These are phyloP conservation scores for Acanthamoeba lenticulata DNA, from an alignment of 208 protist species.

Conservation along the genomic window DNA sequence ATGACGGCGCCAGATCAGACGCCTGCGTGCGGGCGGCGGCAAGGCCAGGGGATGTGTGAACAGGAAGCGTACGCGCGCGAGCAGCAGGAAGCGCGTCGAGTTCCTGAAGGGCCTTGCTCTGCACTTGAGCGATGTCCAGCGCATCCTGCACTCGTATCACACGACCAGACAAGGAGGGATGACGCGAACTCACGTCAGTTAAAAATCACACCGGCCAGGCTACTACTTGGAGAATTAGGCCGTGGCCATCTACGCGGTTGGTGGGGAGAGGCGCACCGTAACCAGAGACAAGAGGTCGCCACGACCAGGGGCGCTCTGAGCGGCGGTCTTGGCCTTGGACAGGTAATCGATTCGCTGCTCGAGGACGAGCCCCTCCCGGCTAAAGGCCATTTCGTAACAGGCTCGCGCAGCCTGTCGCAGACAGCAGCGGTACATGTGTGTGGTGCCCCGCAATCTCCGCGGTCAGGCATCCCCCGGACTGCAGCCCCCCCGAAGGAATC, in stretches of 20 bases:
- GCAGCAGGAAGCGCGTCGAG: background rate
- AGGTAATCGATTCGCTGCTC: slow-evolving; percentile 16
- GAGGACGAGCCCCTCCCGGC: background rate
- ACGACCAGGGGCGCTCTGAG: background rate
- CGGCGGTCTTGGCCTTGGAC: background rate
- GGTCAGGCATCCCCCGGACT: no score
- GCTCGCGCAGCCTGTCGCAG: background rate
- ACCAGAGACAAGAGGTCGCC: background rate
- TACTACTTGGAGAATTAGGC: no score
- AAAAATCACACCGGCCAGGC: no score
- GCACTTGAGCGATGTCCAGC: slow-evolving; percentile 9
- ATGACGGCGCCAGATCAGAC: background rate
- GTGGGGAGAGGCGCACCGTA: background rate
- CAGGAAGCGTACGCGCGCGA: background rate
- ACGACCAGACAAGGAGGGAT: background rate
- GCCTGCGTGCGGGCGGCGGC: no score
- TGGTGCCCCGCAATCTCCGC: no score
- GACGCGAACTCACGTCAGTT: no score
- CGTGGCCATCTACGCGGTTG: no score
- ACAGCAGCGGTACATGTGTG: background rate
- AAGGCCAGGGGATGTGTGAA: background rate
- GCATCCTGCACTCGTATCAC: background rate
- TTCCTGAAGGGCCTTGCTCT: background rate
- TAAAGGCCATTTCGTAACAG: background rate
- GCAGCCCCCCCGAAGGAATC: background rate